These are phyloP conservation scores for Clavispora asparagi DNA, from an alignment of 805 yeast species.

Conservation along the genomic window DNA sequence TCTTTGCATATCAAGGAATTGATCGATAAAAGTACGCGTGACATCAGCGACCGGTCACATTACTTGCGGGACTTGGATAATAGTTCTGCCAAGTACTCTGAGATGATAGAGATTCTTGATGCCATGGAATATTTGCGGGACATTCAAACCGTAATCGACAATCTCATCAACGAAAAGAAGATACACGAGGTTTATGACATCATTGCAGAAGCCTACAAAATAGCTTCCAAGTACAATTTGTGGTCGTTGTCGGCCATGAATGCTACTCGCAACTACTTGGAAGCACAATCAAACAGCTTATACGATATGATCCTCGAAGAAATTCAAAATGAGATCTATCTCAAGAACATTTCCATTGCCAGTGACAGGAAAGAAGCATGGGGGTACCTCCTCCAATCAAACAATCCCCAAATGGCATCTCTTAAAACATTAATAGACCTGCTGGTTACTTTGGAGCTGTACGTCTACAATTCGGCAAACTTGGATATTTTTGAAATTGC, in stretches of 20 bases:
- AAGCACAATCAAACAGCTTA: constrained; percentile 52
- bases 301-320: constrained; percentile 77
- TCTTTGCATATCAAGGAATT: constrained; percentile 44
- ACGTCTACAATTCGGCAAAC: constrained; percentile 51
- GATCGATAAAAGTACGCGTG: constrained; percentile 44
- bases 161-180: constrained; percentile 60
- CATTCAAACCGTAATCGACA: constrained; percentile 62
- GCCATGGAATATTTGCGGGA: constrained; percentile 56
- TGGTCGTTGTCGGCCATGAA: constrained; percentile 55
- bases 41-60: constrained; percentile 50
- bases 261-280: constrained; percentile 47
- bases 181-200: constrained; percentile 61
- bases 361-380: constrained; percentile 7
- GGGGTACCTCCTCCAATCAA: constrained; percentile 16
- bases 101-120: constrained; percentile 65
- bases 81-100: constrained; percentile 55
- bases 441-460: constrained; percentile 46
- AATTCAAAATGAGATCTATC: constrained; percentile 61
- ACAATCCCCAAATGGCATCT: constrained; percentile 33
- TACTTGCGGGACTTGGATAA: constrained; percentile 60
- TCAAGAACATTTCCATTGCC: constrained; percentile 28
- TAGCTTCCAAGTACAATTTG: constrained; percentile 47
- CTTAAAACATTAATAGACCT: constrained; percentile 28
- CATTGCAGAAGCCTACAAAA: constrained; percentile 37
- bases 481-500: constrained; percentile 51